A percentile compares a stretch with the other conserved stretches of the same genome.
Evolutionary conservation across 345 rosid species (phyloP).

Genomic region (Raphanus raphanistrum): DNA sequence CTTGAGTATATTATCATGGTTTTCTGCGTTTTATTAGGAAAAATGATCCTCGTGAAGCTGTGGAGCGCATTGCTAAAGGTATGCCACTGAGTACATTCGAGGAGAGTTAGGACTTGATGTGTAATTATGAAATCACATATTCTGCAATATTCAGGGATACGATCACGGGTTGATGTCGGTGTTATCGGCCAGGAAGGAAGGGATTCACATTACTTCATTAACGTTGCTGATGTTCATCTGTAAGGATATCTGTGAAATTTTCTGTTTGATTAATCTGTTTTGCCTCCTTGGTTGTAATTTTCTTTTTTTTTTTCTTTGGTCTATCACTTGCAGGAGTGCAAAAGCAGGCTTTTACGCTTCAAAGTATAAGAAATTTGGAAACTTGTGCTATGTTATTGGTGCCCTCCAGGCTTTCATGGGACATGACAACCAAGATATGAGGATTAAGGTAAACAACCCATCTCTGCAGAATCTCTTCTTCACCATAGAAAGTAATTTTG

Average conservation of each 20-base stretch:
- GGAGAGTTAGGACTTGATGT: not conserved
- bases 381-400: conserved; percentile 83
- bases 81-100: conserved; percentile 18
- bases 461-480: not conserved
- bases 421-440: conserved; percentile 71
- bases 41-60: conserved; percentile 76
- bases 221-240: conserved; percentile 98
- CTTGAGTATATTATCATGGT: not conserved
- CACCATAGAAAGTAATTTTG: conserved; percentile 14
- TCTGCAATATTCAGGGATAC: conserved; percentile 52
- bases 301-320: not conserved
- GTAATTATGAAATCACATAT: conserved; percentile 4
- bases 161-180: conserved; percentile 73
- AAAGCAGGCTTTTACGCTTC: conserved; percentile 94
- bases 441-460: conserved; percentile 60
- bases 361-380: conserved; percentile 84
- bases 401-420: conserved; percentile 88
- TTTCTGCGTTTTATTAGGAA: conserved; percentile 54
- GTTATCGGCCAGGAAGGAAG: conserved; percentile 56
- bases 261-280: not conserved
- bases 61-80: conserved; percentile 87
- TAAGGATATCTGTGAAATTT: conserved; percentile 46
- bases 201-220: conserved; percentile 75
- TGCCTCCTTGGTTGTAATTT: conserved; percentile 15
- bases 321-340: conserved; percentile 71